phyloP scores from a whole-genome alignment of 2,329 filamentous ascomycete species.

The Aspergillus fructus region DNA sequence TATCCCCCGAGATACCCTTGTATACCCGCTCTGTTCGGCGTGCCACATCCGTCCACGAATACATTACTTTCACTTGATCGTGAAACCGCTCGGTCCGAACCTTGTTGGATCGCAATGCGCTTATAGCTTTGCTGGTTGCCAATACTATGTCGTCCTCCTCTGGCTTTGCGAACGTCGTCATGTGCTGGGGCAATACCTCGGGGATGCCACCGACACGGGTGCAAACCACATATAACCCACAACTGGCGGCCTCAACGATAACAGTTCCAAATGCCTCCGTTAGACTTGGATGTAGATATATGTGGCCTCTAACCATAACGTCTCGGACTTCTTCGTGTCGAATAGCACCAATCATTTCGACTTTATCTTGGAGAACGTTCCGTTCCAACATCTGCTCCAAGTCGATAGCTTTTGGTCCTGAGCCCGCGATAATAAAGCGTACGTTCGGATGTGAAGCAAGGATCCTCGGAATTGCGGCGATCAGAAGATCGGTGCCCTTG shows the following conservation, averaged over 20 bases:
- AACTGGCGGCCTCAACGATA: slow-evolving; percentile 94
- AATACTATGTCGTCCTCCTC: slow-evolving; percentile 93
- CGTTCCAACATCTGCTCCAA: slow-evolving; percentile 97
- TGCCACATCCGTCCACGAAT: slow-evolving; percentile 96
- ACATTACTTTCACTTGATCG: slow-evolving; percentile 97
- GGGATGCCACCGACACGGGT: slow-evolving; percentile 96
- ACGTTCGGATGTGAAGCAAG: slow-evolving; percentile 87
- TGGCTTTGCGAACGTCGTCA: slow-evolving; percentile 96
- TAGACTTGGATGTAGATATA: slow-evolving; percentile 91
- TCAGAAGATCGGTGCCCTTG: slow-evolving; percentile 96
- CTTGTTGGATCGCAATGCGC: slow-evolving; percentile 77
- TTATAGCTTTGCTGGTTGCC: slow-evolving; percentile 87
- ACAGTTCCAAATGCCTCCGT: slow-evolving; percentile 98
- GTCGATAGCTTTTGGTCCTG: slow-evolving; percentile 94
- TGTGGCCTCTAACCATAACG: slow-evolving; percentile 95
- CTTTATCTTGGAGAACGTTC: slow-evolving; percentile 88
- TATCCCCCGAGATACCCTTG: slow-evolving; percentile 83
- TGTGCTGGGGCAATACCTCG: slow-evolving; percentile 90
- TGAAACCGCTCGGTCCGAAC: slow-evolving; percentile 93
- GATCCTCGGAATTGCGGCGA: slow-evolving; percentile 90
- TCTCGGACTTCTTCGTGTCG: slow-evolving; percentile 95
- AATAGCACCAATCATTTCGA: slow-evolving; percentile 87
- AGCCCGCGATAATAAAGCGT: slow-evolving; percentile 94
- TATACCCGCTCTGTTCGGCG: slow-evolving; percentile 93
- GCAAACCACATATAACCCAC: slow-evolving; percentile 93